phyloP scores from a whole-genome alignment of 257 asterid species.

The Plantago elongata region DNA sequence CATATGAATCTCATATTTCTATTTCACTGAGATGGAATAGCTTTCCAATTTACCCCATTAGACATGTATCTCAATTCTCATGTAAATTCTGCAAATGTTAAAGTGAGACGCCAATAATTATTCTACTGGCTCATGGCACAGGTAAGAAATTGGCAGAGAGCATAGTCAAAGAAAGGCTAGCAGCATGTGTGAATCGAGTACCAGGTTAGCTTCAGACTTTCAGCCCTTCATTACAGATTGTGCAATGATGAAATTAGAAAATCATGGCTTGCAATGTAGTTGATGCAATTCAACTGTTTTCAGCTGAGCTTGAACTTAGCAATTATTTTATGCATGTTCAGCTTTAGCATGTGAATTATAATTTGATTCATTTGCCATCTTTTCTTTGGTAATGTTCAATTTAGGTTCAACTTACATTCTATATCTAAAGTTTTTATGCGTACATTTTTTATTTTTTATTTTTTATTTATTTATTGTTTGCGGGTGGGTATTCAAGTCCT shows the following conservation, averaged over 20 bases:
- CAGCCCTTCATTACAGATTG: conserved; percentile 6
- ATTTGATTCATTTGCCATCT: no score
- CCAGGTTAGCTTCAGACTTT: conserved; percentile 51
- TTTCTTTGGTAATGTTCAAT: no score
- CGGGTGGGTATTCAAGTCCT: no score
- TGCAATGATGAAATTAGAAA: not conserved
- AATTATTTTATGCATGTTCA: no score
- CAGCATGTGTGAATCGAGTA: conserved; percentile 90
- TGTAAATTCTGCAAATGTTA: not conserved
- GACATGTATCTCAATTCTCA: not conserved
- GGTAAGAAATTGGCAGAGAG: conserved; percentile 89
- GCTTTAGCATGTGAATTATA: no score
- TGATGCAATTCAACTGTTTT: not conserved
- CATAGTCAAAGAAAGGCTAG: conserved; percentile 85
- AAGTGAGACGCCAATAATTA: conserved; percentile 4
- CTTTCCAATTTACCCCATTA: not conserved
- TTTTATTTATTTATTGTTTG: no score
- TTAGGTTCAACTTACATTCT: no score
- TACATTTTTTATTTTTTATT: no score
- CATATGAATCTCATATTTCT: no score
- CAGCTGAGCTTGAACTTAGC: no score
- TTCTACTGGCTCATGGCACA: conserved; percentile 29
- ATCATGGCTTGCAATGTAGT: not conserved
- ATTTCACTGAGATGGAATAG: not conserved
- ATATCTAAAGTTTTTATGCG: no score